Evolutionary conservation across 1,284 basidiomycete genomes (phyloP).

Genomic region (Taiwanofungus camphoratus): DNA sequence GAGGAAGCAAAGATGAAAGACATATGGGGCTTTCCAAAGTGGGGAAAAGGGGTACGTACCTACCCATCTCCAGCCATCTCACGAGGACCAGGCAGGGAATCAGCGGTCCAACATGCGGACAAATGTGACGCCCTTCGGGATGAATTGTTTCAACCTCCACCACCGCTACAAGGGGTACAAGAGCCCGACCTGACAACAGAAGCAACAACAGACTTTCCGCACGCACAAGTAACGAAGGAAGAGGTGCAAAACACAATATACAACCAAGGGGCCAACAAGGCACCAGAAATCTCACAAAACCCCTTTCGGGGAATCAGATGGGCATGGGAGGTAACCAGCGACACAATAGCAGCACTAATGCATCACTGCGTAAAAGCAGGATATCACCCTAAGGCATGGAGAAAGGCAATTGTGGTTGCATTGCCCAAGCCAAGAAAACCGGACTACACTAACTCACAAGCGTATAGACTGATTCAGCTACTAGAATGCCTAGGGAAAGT

Average conservation of each 20-base stretch:
- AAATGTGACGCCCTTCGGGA: conserved; percentile 10
- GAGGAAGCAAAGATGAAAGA: neutral
- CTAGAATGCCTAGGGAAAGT: conserved; percentile 17
- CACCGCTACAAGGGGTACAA: neutral
- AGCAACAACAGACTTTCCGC: neutral
- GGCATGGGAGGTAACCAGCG: conserved; percentile 14
- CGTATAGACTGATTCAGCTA: conserved; percentile 18
- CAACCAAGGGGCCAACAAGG: conserved; percentile 13
- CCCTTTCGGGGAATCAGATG: conserved; percentile 13
- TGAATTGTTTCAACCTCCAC: neutral
- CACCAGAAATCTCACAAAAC: conserved; percentile 15
- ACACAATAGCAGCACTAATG: conserved; percentile 1
- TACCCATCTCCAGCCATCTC: conserved; percentile 7
- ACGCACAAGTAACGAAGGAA: neutral
- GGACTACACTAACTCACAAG: conserved; percentile 11
- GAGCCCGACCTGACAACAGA: neutral
- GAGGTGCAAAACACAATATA: neutral
- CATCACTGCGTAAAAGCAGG: conserved; percentile 2
- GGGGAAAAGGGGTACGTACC: conserved; percentile 1
- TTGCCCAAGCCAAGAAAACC: conserved; percentile 2
- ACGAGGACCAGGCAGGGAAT: neutral
- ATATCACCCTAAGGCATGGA: conserved; percentile 3
- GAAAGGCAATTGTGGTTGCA: conserved; percentile 1
- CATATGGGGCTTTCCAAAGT: conserved; percentile 4
- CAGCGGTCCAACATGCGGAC: neutral